phyloP scores from a whole-genome alignment of 2,329 filamentous ascomycete species.

The Trichoderma sp. region DNA sequence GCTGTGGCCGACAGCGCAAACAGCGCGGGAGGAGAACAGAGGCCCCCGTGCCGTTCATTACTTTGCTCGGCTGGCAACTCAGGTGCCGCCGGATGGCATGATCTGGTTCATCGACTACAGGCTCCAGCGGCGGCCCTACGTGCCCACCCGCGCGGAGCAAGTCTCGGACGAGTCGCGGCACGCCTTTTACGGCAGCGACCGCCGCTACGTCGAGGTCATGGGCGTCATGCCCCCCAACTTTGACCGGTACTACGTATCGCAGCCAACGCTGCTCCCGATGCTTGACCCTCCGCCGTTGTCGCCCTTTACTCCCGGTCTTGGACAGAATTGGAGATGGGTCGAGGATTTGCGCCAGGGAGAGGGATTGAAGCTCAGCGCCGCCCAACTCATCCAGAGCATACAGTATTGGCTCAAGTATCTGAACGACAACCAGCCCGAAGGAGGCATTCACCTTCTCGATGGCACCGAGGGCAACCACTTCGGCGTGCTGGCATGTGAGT shows the following conservation, averaged over 20 bases:
- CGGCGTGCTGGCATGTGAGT: not conserved
- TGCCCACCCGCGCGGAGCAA: not conserved
- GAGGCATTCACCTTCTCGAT: not conserved
- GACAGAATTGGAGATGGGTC: too few species aligned
- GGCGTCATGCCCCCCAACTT: not conserved
- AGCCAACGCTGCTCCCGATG: not conserved
- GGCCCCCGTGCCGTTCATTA: not conserved
- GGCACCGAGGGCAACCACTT: not conserved
- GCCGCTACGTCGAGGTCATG: not conserved
- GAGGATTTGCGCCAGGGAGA: too few species aligned
- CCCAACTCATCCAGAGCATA: too few species aligned
- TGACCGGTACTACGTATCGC: not conserved
- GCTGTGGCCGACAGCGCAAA: not conserved
- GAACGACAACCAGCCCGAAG: too few species aligned
- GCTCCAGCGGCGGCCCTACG: not conserved
- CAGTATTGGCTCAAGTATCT: too few species aligned
- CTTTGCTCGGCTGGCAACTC: not conserved
- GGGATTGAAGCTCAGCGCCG: too few species aligned
- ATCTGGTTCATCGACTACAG: constrained; percentile 1
- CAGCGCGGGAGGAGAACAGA: not conserved
- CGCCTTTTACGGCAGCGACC: constrained; percentile 1
- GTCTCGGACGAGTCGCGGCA: not conserved
- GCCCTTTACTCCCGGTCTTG: too few species aligned
- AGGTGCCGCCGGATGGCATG: not conserved
- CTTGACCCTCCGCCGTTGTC: not conserved